These are phyloP conservation scores for Pythium scleroteichum DNA, from an alignment of 352 stramenopile species.

Conservation along the genomic window DNA sequence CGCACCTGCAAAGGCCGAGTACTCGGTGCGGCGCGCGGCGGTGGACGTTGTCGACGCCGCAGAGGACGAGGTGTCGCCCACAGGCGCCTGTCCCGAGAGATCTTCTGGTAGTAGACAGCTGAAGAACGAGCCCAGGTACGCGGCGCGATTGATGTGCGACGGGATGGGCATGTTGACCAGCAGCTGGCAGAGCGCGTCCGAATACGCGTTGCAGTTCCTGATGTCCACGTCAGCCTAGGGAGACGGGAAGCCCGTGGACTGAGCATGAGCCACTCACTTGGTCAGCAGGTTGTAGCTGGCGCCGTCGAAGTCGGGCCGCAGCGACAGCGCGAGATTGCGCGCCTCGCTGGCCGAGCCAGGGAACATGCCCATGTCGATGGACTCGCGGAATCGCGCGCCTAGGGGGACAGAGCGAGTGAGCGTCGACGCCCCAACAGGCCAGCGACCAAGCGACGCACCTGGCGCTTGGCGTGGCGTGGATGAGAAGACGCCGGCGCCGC, in stretches of 20 bases:
- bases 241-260: too few relatives aligned
- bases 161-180: constrained; percentile 86
- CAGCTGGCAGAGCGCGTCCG: constrained; percentile 82
- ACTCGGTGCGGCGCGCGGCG: constrained; percentile 35
- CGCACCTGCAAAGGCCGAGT: constrained; percentile 66
- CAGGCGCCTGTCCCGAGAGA: constrained; percentile 53
- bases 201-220: constrained; percentile 95
- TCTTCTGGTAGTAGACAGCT: constrained; percentile 76
- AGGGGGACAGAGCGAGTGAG: not conserved
- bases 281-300: constrained; percentile 91
- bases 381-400: constrained; percentile 89
- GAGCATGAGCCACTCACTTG: constrained; percentile 44
- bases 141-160: constrained; percentile 91
- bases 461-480: constrained; percentile 59
- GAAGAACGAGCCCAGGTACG: constrained; percentile 91
- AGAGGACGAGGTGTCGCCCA: constrained; percentile 40
- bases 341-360: constrained; percentile 83
- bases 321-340: constrained; percentile 75
- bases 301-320: constrained; percentile 85
- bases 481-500: constrained; percentile 89
- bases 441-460: constrained; percentile 34
- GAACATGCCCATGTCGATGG: constrained; percentile 89
- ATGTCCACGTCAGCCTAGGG: not conserved
- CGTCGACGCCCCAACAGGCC: not conserved
- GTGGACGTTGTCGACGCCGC: not conserved